These are phyloP conservation scores for Pichia sp. DNA, from an alignment of 1,139 yeast species.

Conservation along the genomic window DNA sequence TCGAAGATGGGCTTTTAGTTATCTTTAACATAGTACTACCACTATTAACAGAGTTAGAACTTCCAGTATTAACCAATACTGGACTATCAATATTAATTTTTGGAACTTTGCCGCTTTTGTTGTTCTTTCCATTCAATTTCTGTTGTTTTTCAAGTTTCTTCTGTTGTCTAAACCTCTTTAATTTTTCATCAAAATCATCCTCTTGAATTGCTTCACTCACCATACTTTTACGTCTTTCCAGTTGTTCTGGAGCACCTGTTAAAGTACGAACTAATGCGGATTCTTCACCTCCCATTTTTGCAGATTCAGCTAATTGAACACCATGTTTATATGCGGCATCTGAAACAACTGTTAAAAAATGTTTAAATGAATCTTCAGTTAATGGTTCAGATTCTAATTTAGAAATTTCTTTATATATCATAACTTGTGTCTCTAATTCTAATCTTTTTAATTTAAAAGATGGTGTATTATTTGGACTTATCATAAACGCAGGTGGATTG, in stretches of 20 bases:
- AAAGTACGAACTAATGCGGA: slow-evolving; percentile 30
- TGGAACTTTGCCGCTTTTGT: slow-evolving; percentile 5
- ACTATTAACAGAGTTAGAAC: too few species aligned
- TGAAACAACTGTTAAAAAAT: slow-evolving; percentile 26
- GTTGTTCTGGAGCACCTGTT: slow-evolving; percentile 30
- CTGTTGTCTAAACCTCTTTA: slow-evolving; percentile 12
- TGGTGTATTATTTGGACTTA: slow-evolving; percentile 9
- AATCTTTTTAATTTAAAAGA: slow-evolving; percentile 20
- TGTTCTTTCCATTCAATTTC: background rate
- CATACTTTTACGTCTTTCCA: slow-evolving; percentile 17
- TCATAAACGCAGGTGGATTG: slow-evolving; percentile 16
- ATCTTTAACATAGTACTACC: background rate
- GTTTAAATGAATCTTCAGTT: slow-evolving; percentile 26
- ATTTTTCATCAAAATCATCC: slow-evolving; percentile 13
- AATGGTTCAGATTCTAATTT: slow-evolving; percentile 21
- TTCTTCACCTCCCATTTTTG: slow-evolving; percentile 28
- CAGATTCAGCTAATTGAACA: slow-evolving; percentile 30
- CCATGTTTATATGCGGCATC: slow-evolving; percentile 30
- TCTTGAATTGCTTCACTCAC: slow-evolving; percentile 9
- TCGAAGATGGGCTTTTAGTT: background rate
- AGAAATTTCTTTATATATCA: slow-evolving; percentile 22
- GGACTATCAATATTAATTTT: slow-evolving; percentile 10
- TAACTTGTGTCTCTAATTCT: slow-evolving; percentile 23
- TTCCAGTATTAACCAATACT: background rate
- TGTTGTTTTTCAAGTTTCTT: slow-evolving; percentile 9